Evolutionary conservation across 768 basidiomycete species (phyloP), one percentile per base, ranked within the genome.

Genomic region (Trametes gibbosa): DNA sequence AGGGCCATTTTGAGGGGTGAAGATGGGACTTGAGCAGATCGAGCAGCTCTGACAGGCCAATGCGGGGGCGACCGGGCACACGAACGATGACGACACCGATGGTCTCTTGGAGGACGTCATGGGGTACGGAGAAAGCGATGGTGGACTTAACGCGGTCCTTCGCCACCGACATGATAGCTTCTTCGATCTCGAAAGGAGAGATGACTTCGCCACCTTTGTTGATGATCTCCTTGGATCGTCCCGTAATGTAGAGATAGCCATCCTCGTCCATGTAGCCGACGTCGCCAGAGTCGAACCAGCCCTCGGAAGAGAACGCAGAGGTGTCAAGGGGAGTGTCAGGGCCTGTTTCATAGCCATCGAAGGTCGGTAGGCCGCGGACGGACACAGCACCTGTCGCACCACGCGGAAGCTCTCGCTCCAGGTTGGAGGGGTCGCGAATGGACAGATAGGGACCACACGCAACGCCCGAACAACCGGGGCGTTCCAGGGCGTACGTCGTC

Each of bases 141-240:
- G 72, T 69, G 34, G 70, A 69, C 77, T 78, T 76, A n/a, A 80
- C 77, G 43, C 68, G 68, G 42, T 69, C 70, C 64, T 73, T 76
- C 13, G 77, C 77, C 9, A 74, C 75, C 9, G 71, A 75, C 43
- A 73, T 68, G 27, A 86, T 70, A 1, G 84, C 84, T 48, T 83
- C 80, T 68, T 86, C 84, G 17, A 86, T 72, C 71, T 86, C 83
- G 56, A 84, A 80, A 2, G 84, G 84, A 2, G 80, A 82, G 42
- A 84, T 79, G 52, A 84, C 83, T 69, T 85, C 83, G 6, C 84
- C 84, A 17, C 83, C 84, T 59, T 81, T 79, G 66, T 81, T 81
- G 63, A 83, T 83, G 59, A 84, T 81, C 72, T 85, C 84, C 66
- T 85, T 85, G 16, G 82, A 76, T 29, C 83, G 76, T 6, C 83